Evolutionary conservation across 2,329 filamentous ascomycete genomes (phyloP), one percentile per base, ranked within the genome.

Genomic region (Harringtonia aguacate): DNA sequence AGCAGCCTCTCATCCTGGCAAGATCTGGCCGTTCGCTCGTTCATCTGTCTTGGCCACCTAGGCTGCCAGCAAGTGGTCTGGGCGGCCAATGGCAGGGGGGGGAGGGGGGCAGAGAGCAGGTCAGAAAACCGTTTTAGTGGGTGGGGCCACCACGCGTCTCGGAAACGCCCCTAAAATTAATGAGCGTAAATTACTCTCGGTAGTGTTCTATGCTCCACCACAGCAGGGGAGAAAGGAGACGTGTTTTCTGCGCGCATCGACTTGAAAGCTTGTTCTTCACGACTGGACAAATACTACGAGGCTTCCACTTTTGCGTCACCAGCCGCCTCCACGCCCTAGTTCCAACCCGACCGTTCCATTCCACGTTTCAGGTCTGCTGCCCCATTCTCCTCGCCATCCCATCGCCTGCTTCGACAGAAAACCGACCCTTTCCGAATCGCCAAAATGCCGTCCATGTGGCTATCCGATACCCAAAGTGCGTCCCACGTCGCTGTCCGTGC

Each of bases 391-490:
- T 35, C 33, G 33, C 18, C 33, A 7, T n/a, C 17, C 34, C 21
- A 5, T 12, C 34, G 20, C 34, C 20, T 12, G 12, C 37, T 14
- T 20, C 14, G 15, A 20, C 17, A 17, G 24, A 29, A 21, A 27
- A 3, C 35, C 20, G 21, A 18, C 15, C 20, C 29, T 28, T 27
- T n/a, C n/a, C n/a, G n/a, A n/a, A 35, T 33, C 30, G 33, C 37
- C 33, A 45, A 22, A 9, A 86, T 89, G 84, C 84, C 84, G 59
- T 84, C 86, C 48, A 94, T 95, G 85, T 97, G 90, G 90, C 75
- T 97, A 59, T 86, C 89, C 56, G 90, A 97, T 68, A 79, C 84
- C 61, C 90, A 97, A 67, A 97, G 90, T 95, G 75, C 59, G 84
- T 72, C 24, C 24, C 24, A 27, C 6, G n/a, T n/a, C 24, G 7